Evolutionary conservation across 768 basidiomycete genomes (phyloP).

Genomic region (Lactarius vividus): DNA sequence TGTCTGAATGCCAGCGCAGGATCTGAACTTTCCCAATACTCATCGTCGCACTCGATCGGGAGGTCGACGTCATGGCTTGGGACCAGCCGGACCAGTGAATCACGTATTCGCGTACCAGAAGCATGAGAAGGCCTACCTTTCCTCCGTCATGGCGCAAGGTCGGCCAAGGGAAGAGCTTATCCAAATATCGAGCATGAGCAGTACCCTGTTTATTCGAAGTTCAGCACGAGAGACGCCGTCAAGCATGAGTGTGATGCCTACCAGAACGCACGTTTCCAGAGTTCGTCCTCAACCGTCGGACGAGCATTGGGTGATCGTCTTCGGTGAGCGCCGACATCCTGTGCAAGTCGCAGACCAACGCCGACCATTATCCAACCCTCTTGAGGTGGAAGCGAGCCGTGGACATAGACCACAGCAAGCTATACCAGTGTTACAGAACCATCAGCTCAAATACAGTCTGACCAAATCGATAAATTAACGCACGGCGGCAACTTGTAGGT

Average conservation of each 20-base stretch:
- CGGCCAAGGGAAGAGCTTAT: conserved; percentile 56
- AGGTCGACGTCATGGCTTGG: conserved; percentile 29
- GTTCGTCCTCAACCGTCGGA: conserved; percentile 59
- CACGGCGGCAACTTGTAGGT: conserved; percentile 68
- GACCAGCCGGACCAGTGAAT: conserved; percentile 10
- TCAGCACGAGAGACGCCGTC: not conserved
- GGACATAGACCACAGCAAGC: conserved; percentile 41
- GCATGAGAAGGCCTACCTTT: conserved; percentile 45
- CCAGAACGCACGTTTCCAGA: conserved; percentile 76
- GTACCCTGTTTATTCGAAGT: conserved; percentile 39
- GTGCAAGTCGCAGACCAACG: conserved; percentile 62
- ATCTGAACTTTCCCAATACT: conserved; percentile 25
- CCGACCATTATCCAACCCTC: conserved; percentile 56
- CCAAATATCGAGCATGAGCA: conserved; percentile 46
- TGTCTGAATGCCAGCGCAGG: conserved; percentile 50
- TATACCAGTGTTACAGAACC: conserved; percentile 15
- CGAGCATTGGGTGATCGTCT: conserved; percentile 39
- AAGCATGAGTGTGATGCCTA: conserved; percentile 28
- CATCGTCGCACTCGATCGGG: conserved; percentile 26
- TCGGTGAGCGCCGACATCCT: conserved; percentile 76
- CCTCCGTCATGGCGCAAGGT: conserved; percentile 68
- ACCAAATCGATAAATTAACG: conserved; percentile 12
- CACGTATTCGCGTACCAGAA: not conserved
- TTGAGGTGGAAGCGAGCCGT: conserved; percentile 46
- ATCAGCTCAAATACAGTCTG: not conserved